These are phyloP conservation scores for Pleodorina starrii DNA, from an alignment of 139 green algal species.

Conservation along the genomic window DNA sequence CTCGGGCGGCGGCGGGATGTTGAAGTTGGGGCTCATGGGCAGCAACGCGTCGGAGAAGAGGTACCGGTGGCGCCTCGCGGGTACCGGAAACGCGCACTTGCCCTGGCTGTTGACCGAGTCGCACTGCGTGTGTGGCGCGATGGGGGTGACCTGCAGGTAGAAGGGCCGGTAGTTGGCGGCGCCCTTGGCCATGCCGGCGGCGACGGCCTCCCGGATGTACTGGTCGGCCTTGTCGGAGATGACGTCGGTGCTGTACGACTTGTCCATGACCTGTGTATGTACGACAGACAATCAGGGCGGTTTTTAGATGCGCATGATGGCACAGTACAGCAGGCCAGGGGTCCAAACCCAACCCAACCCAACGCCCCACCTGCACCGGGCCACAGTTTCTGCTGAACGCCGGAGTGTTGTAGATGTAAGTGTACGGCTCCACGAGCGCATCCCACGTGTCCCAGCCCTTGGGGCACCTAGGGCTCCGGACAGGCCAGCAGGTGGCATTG, in stretches of 20 bases:
- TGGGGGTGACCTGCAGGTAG: conserved; percentile 39
- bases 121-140: conserved; percentile 36
- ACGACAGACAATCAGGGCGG: too few relatives aligned
- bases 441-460: not conserved
- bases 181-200: not conserved
- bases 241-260: conserved; percentile 27
- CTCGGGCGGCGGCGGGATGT: not conserved
- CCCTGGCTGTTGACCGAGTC: not conserved
- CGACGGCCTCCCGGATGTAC: conserved; percentile 10
- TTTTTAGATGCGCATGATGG: too few relatives aligned
- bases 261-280: not conserved
- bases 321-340: too few relatives aligned
- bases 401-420: conserved; percentile 16
- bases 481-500: not conserved
- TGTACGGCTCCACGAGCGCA: conserved; percentile 39
- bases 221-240: conserved; percentile 11
- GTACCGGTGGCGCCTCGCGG: not conserved
- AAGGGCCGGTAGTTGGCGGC: conserved; percentile 5
- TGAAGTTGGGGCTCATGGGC: conserved; percentile 34
- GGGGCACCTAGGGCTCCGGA: conserved; percentile 27
- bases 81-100: not conserved
- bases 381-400: conserved; percentile 36
- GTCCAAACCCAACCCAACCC: too few relatives aligned
- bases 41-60: not conserved
- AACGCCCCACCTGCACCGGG: not conserved